A percentile compares a stretch with the other conserved stretches of the same genome.
phyloP scores from a whole-genome alignment of 1,284 basidiomycete genomes.

The Boletus smithii region DNA sequence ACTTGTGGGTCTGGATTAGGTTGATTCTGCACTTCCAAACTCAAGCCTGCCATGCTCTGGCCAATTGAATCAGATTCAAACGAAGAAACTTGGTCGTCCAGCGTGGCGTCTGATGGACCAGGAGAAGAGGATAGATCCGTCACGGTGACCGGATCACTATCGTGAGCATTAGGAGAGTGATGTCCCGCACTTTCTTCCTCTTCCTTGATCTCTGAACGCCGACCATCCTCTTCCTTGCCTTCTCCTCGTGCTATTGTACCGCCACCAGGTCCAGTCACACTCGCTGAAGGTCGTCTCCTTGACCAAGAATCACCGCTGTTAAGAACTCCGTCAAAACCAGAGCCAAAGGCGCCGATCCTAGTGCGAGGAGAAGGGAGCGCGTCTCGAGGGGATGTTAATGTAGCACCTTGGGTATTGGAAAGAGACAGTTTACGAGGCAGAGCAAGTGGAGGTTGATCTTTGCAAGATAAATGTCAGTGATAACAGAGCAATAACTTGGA shows the following conservation, averaged over 20 bases:
- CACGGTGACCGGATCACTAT: conserved; percentile 5
- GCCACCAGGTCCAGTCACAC: conserved; percentile 41
- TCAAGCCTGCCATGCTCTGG: conserved; percentile 19
- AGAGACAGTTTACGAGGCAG: conserved; percentile 69
- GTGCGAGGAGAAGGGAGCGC: conserved; percentile 63
- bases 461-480: conserved; percentile 14
- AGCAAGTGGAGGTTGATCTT: conserved; percentile 47
- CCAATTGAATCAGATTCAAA: conserved; percentile 6
- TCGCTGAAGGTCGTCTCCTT: conserved; percentile 56
- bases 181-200: conserved; percentile 47
- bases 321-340: conserved; percentile 70
- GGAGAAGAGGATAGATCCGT: conserved; percentile 14
- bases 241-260: conserved; percentile 35
- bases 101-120: conserved; percentile 5
- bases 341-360: conserved; percentile 49
- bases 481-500: neutral
- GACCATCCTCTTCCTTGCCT: conserved; percentile 41
- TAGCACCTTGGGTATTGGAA: conserved; percentile 52
- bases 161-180: conserved; percentile 12
- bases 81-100: conserved; percentile 12
- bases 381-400: conserved; percentile 56
- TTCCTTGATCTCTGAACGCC: conserved; percentile 52
- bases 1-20: conserved; percentile 7
- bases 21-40: conserved; percentile 14
- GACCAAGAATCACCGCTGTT: conserved; percentile 66